These are phyloP conservation scores for Boletus rubescentipes DNA, from an alignment of 768 basidiomycete species.

Conservation along the genomic window DNA sequence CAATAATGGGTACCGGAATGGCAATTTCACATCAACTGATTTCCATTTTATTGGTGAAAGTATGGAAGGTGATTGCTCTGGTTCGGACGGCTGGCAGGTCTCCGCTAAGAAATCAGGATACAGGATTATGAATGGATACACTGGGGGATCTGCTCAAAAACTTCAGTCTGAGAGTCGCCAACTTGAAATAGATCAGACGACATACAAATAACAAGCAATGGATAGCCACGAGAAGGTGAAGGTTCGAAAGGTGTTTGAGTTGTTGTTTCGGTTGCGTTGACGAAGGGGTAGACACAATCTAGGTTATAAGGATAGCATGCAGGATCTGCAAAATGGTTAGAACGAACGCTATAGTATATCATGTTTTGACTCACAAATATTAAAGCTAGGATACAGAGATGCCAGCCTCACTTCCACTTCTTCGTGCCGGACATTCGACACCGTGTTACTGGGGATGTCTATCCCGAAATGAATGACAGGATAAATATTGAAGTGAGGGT, in stretches of 20 bases:
- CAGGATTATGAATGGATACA: conserved; percentile 22
- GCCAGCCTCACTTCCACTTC: conserved; percentile 9
- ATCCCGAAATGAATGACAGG: conserved; percentile 20
- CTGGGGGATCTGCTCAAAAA: conserved; percentile 18
- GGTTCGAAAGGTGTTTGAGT: conserved; percentile 9
- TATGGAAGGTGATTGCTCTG: neutral
- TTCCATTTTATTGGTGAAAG: neutral
- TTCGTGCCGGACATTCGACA: neutral
- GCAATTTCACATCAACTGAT: conserved; percentile 14
- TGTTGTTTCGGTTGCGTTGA: neutral
- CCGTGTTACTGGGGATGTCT: neutral
- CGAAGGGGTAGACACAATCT: conserved; percentile 35
- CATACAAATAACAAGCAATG: conserved; percentile 40
- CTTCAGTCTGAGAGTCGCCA: neutral
- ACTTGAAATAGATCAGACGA: neutral
- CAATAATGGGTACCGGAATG: conserved; percentile 25
- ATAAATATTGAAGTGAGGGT: conserved; percentile 45
- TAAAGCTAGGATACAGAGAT: conserved; percentile 19
- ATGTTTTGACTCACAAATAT: conserved; percentile 35
- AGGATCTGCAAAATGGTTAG: conserved; percentile 29
- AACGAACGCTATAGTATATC: neutral
- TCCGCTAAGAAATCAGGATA: conserved; percentile 12
- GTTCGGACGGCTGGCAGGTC: neutral
- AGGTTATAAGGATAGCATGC: conserved; percentile 43
- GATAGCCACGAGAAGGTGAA: conserved; percentile 28